Conservation (phyloP, 163 green algal species). For the Chlamydomonas reinhardtii region DNA sequence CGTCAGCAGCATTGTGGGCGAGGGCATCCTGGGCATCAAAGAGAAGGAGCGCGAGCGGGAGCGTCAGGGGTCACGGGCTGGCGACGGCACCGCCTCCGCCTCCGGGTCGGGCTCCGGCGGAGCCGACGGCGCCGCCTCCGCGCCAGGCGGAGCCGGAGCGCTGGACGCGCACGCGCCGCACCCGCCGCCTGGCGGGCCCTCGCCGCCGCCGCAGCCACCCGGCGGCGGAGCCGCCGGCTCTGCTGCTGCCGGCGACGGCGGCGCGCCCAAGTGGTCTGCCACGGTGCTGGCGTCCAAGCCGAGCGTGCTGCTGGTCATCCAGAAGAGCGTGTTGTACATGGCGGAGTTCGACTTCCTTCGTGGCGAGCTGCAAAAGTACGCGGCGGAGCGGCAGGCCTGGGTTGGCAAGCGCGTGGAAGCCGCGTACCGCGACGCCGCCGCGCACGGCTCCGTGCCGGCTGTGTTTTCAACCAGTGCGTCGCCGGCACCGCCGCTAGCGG, state of each 20-base stretch:
- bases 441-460: background rate
- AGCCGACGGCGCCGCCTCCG: background rate
- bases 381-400: conserved; percentile 8
- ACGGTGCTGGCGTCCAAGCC: conserved; percentile 27
- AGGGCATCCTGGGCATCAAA: conserved; percentile 1
- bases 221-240: background rate
- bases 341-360: conserved; percentile 39
- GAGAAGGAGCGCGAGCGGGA: too few relatives aligned
- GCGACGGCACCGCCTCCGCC: background rate
- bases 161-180: background rate
- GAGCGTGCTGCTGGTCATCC: conserved; percentile 31
- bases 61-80: background rate
- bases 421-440: conserved; percentile 29
- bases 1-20: conserved; percentile 16
- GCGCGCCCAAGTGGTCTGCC: conserved; percentile 19
- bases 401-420: conserved; percentile 26
- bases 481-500: background rate
- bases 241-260: background rate
- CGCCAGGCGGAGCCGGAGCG: too few relatives aligned
- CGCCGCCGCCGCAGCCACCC: background rate
- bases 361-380: background rate
- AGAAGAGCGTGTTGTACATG: conserved; percentile 39
- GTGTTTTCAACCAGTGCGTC: background rate
- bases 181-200: too few relatives aligned
- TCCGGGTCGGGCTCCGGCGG: background rate